Conservation (phyloP, 2,329 filamentous ascomycete genomes). For the Verticillium isaacii region DNA sequence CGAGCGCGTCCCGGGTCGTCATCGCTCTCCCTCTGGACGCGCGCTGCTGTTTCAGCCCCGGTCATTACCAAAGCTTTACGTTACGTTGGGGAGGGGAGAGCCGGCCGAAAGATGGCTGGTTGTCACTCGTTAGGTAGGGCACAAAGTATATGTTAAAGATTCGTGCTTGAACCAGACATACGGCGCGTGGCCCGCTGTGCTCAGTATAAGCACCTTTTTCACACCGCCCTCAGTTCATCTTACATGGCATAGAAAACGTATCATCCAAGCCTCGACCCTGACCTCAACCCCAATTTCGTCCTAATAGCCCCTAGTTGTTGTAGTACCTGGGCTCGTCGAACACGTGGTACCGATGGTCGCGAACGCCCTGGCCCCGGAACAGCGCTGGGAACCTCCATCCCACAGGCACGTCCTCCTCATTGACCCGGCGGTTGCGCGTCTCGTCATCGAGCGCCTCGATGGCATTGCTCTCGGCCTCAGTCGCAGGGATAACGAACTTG, state of each 20-base stretch:
- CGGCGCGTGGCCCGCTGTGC: background rate
- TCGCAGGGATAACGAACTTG: constrained; percentile 82
- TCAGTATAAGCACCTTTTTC: background rate
- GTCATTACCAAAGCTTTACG: background rate
- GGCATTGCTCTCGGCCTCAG: constrained; percentile 49
- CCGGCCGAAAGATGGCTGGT: background rate
- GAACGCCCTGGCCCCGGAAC: constrained; percentile 80
- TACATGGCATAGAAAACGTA: background rate
- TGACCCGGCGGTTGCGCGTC: constrained; percentile 52
- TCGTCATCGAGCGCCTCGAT: constrained; percentile 40
- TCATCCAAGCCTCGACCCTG: background rate
- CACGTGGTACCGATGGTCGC: constrained; percentile 90
- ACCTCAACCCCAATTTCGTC: background rate
- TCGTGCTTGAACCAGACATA: background rate
- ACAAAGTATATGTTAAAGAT: background rate
- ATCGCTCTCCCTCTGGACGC: background rate
- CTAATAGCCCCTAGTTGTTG: constrained; percentile 22
- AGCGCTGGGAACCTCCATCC: constrained; percentile 79
- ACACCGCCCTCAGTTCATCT: background rate
- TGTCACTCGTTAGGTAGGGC: background rate
- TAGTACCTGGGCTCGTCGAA: constrained; percentile 86
- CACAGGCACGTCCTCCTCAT: constrained; percentile 69
- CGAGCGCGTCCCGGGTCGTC: no score
- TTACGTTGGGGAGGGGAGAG: no score
- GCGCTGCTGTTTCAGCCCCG: background rate